Conservation (phyloP, 345 rosid genomes). For the Passiflora organensis region DNA sequence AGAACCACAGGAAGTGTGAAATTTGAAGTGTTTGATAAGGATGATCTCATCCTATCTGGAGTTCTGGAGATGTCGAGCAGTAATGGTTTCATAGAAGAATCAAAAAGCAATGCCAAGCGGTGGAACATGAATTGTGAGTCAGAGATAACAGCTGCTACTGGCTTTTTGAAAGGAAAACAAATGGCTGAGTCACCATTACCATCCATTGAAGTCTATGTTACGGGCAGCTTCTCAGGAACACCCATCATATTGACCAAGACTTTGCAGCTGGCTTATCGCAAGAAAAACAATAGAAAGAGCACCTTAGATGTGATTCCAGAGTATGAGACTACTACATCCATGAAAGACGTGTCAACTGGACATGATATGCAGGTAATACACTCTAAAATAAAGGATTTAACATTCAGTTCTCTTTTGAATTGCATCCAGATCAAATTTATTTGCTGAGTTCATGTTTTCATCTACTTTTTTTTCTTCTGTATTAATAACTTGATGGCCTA, state of each 20-base stretch:
- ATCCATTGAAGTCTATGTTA: conserved; percentile 24
- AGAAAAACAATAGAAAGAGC: conserved; percentile 14
- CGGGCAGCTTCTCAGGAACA: conserved; percentile 24
- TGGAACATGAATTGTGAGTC: conserved; percentile 27
- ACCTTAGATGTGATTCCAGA: conserved; percentile 20
- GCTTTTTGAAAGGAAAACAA: conserved; percentile 20
- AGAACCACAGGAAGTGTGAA: conserved; percentile 22
- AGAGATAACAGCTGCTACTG: conserved; percentile 8
- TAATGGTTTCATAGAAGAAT: conserved; percentile 19
- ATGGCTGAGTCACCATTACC: conserved; percentile 12
- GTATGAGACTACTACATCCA: conserved; percentile 12
- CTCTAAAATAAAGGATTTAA: too few species aligned
- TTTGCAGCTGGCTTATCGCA: conserved; percentile 13
- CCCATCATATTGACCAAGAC: conserved; percentile 25
- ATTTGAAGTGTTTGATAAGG: conserved; percentile 22
- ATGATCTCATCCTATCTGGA: conserved; percentile 19
- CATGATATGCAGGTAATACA: conserved; percentile 14
- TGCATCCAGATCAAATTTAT: background rate
- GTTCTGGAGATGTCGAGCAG: conserved; percentile 11
- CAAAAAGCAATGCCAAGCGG: conserved; percentile 12
- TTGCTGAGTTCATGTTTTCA: conserved; percentile 5
- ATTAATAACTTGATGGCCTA: background rate
- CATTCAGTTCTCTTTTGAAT: background rate
- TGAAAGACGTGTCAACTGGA: conserved; percentile 7
- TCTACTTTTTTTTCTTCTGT: background rate